Percentiles rank a stretch among this genome's conserved stretches.
These are phyloP conservation scores for Pseudogymnoascus sp. DNA, from an alignment of 2,329 filamentous ascomycete species.

Conservation along the genomic window DNA sequence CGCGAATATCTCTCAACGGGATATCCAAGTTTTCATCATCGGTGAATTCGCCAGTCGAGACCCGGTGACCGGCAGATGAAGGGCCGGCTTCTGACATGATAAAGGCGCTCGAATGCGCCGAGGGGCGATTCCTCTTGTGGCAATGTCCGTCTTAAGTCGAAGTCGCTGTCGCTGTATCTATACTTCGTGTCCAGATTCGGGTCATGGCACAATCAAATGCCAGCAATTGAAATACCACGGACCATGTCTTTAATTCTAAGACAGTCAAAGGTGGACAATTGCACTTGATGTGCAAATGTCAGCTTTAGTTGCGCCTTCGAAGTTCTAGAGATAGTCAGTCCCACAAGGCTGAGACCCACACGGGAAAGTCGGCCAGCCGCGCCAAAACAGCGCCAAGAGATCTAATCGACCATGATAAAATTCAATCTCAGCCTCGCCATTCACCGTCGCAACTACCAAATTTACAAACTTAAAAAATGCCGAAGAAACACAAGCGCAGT, in stretches of 20 bases:
- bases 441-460: conserved; percentile 7
- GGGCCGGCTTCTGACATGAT: background rate
- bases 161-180: background rate
- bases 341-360: conserved; percentile 3
- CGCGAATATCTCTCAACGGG: conserved; percentile 1
- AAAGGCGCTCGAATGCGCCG: background rate
- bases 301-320: background rate
- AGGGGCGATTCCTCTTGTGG: background rate
- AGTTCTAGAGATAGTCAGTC: background rate
- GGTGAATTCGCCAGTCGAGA: background rate
- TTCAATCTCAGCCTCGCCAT: conserved; percentile 5
- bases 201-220: background rate
- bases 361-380: conserved; percentile 2
- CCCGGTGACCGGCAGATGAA: background rate
- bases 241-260: background rate
- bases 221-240: background rate
- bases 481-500: conserved; percentile 74
- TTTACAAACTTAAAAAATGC: conserved; percentile 47
- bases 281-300: background rate
- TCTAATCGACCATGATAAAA: conserved; percentile 8
- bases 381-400: background rate
- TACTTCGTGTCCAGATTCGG: background rate
- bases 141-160: background rate
- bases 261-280: background rate
- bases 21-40: background rate